Base-by-base conservation (phyloP, 306 rosid genomes). In the Gleditsia sinensis region DNA sequence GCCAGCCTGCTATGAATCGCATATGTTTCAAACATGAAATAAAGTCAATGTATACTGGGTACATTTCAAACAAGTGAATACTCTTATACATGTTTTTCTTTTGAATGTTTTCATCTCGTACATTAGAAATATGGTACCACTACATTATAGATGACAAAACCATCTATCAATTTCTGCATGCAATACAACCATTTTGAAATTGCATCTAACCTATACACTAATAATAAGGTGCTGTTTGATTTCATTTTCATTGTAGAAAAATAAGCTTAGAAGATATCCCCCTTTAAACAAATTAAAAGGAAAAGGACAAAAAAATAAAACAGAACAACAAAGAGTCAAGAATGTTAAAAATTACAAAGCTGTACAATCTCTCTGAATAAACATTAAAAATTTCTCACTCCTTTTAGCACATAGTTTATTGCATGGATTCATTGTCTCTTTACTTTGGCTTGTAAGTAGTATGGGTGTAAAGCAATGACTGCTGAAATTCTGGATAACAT, bases 171-270 rank as follows among this genome's bases (percentile, higher is more conserved):
- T 34, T 20, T 16, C 30, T 9, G 8, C 2, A 51, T 25, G 33
- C 65, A 75, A 75, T 17, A 55, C 63, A 36, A 51, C 40, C 36
- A 11, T 45, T 34, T 49, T 23, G 62, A 51, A 51, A 21, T 9
- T 20, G 9, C 19, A 65, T 55, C 65, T 54, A 13, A 27, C 54
- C 30, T 75, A 24, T 40, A 40, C 32, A 51, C 27, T 40, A 40
- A 40, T 3, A 57, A 58, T 4, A 14, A 11, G 5, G 4, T 0
- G 12, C 51, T 5, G 37, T 16, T 28, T 14, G 4, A 6, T 13
- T 56, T 28, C 17, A 2, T 28, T 27, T n/a, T 1, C 20, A 20
- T 5, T 19, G 4, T 7, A 51, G 8, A 20, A 9, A 19, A 20
- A 9, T 0, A 39, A 39, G 32, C 32, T 28, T 42, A 1, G n/a